Base-by-base conservation (phyloP, 1,284 basidiomycete species). In the Flammula alnicola region DNA sequence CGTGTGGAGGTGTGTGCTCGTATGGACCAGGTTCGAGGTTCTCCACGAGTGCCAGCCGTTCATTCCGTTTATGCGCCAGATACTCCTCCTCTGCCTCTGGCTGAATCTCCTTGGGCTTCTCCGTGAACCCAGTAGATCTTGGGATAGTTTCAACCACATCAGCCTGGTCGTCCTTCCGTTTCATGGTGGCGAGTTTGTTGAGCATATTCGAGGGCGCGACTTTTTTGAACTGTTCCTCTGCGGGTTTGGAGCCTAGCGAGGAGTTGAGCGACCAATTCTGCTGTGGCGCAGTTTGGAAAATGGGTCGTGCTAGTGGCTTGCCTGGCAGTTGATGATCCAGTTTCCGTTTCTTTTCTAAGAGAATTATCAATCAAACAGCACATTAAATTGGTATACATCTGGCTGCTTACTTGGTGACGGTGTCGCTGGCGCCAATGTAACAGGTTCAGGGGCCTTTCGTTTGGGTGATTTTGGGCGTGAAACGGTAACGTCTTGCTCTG, bases 11-110 rank as follows among this genome's bases (percentile, higher is more conserved):
- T 16, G 74, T 80, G 62, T 88, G 86, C 37, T 92, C 83, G 30
- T 75, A 74, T 3, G 94, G 93, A 0, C 94, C 94, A 32, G 83
- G 73, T 51, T 81, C 69, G 3, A 98, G 75, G 11, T 88, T 79
- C 56, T 95, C 86, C 6, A 93, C 68, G 12, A 97, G 67, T 0
- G 81, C 83, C 20, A 95, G 77, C 43, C 78, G 72, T 23, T 89
- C 85, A 55, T 88, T 84, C 35, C 90, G 77, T 58, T 68, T 72
- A 37, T 60, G 64, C 22, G 51, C 59, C 19, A 30, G 49, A 44
- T 25, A 25, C 14, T 54, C 49, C 32, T 39, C 47, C 45, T 52
- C 49, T 4, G 38, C 47, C 46, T 14, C 49, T 20, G n/a, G 40
- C 53, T 46, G 39, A 26, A 50, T 56, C 54, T 45, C 58, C 52